These are phyloP conservation scores for Boletus sp. DNA, from an alignment of 768 basidiomycete species.

Conservation along the genomic window DNA sequence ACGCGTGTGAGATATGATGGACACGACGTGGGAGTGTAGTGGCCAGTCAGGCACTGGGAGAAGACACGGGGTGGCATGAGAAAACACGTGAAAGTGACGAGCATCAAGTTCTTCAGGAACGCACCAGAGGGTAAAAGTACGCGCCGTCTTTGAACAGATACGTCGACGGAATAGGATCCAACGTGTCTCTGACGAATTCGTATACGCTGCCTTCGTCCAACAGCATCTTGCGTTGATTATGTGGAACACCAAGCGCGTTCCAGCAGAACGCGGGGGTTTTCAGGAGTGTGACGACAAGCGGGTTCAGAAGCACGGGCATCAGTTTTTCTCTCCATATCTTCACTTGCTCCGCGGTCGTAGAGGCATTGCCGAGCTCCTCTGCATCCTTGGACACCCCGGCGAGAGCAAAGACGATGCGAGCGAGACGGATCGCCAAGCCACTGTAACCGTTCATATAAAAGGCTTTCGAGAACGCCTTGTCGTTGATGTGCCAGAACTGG, in stretches of 20 bases:
- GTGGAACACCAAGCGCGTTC: conserved; percentile 77
- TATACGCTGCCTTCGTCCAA: conserved; percentile 47
- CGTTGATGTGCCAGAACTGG: conserved; percentile 72
- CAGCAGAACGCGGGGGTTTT: conserved; percentile 54
- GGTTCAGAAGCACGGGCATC: conserved; percentile 58
- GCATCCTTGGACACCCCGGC: conserved; percentile 57
- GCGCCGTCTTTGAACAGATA: conserved; percentile 59
- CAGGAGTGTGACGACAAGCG: conserved; percentile 49
- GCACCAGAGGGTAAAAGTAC: conserved; percentile 60
- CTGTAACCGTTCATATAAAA: conserved; percentile 72
- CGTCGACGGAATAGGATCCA: conserved; percentile 46
- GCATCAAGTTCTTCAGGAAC: conserved; percentile 6
- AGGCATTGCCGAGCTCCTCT: conserved; percentile 49
- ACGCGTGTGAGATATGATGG: conserved; percentile 61
- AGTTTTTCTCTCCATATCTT: conserved; percentile 59
- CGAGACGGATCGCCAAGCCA: conserved; percentile 63
- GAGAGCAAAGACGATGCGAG: conserved; percentile 53
- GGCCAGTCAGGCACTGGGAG: conserved; percentile 43
- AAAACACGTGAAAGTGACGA: not conserved
- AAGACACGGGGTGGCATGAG: not conserved
- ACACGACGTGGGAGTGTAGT: conserved; percentile 55
- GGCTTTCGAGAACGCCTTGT: conserved; percentile 42
- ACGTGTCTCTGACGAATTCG: conserved; percentile 49
- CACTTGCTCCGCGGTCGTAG: conserved; percentile 55
- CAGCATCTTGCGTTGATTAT: conserved; percentile 63